Evolutionary conservation across 176 grass and related monocot genomes (phyloP).

Genomic region (Miscanthus lutarioriparius): DNA sequence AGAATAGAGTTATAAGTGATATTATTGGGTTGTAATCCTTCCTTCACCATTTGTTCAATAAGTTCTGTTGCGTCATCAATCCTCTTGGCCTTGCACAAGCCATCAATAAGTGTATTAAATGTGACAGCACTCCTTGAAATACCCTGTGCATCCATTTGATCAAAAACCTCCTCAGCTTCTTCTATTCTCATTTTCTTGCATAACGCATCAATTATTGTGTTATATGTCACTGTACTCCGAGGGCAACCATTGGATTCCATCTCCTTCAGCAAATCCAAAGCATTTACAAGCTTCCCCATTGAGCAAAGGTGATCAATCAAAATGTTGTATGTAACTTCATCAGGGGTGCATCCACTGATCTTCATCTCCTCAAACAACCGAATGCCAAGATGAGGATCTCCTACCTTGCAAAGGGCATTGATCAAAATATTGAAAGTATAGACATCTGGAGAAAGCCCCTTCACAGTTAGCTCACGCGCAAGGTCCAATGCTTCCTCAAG

Average conservation of each 20-base stretch:
- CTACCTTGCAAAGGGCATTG: slow-evolving; percentile 69
- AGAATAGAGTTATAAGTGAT: slow-evolving; percentile 90
- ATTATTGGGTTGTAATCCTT: slow-evolving; percentile 75
- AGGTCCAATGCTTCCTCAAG: slow-evolving; percentile 87
- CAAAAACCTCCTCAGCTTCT: slow-evolving; percentile 81
- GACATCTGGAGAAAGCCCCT: slow-evolving; percentile 74
- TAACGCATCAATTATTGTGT: slow-evolving; percentile 74
- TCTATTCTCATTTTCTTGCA: slow-evolving; percentile 91
- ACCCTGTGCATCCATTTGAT: slow-evolving; percentile 86
- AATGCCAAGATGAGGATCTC: slow-evolving; percentile 69
- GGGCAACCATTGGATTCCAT: slow-evolving; percentile 71
- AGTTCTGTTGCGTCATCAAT: slow-evolving; percentile 78
- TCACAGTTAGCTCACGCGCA: slow-evolving; percentile 58
- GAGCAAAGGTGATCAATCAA: slow-evolving; percentile 80
- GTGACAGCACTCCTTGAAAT: slow-evolving; percentile 72
- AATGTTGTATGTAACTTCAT: slow-evolving; percentile 81
- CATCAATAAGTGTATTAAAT: slow-evolving; percentile 78
- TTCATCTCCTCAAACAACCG: slow-evolving; percentile 93
- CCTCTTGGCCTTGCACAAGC: slow-evolving; percentile 69
- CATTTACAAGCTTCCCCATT: slow-evolving; percentile 58
- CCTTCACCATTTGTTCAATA: slow-evolving; percentile 70
- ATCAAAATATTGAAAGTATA: slow-evolving; percentile 91
- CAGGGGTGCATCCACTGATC: slow-evolving; percentile 69
- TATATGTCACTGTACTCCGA: slow-evolving; percentile 70
- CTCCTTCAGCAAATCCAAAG: slow-evolving; percentile 85